Evolutionary conservation across 768 basidiomycete genomes (phyloP).

Genomic region (Xerocomus spinulosus): DNA sequence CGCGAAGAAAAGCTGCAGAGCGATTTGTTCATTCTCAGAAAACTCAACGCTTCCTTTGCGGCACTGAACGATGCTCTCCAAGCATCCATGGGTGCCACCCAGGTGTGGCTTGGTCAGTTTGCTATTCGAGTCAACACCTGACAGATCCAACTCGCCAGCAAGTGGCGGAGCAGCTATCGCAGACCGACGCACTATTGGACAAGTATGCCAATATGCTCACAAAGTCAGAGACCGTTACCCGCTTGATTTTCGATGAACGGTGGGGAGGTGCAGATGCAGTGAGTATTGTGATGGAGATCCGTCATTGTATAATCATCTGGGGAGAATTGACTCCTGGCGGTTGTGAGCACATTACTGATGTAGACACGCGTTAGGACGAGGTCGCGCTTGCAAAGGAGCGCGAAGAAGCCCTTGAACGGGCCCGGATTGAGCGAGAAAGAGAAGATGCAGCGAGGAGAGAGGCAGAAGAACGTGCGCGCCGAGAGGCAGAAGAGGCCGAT

Average conservation of each 20-base stretch:
- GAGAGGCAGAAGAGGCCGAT: constrained; percentile 30
- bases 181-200: constrained; percentile 70
- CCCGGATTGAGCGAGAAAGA: constrained; percentile 34
- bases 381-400: constrained; percentile 44
- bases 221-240: constrained; percentile 63
- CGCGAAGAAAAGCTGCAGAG: constrained; percentile 72
- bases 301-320: too few species aligned
- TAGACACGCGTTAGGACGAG: constrained; percentile 48
- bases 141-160: constrained; percentile 37
- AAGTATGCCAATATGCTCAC: constrained; percentile 68
- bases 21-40: constrained; percentile 68
- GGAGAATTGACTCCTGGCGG: not conserved
- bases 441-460: constrained; percentile 37
- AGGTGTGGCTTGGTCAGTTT: constrained; percentile 40
- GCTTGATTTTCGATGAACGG: constrained; percentile 68
- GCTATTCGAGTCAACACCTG: not conserved
- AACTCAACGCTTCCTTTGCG: constrained; percentile 67
- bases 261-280: constrained; percentile 76
- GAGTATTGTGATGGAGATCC: too few species aligned
- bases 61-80: constrained; percentile 63
- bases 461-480: constrained; percentile 33
- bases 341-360: not conserved
- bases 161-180: constrained; percentile 58
- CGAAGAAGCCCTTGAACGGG: constrained; percentile 26
- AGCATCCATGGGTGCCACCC: constrained; percentile 62